A percentile compares a stretch with the other conserved stretches of the same genome.
These are phyloP conservation scores for Sporothrix dimorphospora DNA, from an alignment of 2,329 filamentous ascomycete species.

Conservation along the genomic window DNA sequence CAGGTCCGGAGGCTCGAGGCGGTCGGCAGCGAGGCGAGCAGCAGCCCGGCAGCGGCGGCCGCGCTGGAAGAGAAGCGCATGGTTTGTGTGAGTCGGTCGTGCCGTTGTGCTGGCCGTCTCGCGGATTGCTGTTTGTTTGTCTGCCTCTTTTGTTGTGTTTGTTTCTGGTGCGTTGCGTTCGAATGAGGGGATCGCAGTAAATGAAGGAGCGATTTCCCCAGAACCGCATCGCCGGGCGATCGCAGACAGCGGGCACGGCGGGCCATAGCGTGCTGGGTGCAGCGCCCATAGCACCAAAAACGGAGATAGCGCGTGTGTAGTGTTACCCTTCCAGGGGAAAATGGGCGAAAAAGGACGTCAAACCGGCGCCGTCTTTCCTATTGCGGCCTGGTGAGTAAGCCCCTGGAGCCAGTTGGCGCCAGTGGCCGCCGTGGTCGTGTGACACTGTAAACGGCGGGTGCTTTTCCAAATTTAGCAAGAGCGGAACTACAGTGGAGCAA, in stretches of 20 bases:
- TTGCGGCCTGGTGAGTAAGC: not conserved
- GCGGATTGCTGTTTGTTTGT: not conserved
- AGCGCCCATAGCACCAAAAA: not conserved
- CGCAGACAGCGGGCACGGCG: not conserved
- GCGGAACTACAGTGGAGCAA: not conserved
- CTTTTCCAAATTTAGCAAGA: not conserved
- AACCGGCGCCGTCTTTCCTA: not conserved
- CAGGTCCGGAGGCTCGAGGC: conserved; percentile 26
- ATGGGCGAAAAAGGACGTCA: not conserved
- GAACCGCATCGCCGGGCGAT: not conserved
- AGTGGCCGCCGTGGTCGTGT: not conserved
- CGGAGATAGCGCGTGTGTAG: not conserved
- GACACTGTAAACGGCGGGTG: not conserved
- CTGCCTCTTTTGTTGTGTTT: not conserved
- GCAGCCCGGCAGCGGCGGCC: not conserved
- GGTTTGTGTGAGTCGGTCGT: not conserved
- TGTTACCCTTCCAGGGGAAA: not conserved
- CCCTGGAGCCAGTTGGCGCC: not conserved
- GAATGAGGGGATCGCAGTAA: not conserved
- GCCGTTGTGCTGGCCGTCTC: not conserved
- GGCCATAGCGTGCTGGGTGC: not conserved
- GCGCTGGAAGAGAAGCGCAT: conserved; percentile 11
- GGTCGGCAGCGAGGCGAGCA: conserved; percentile 9
- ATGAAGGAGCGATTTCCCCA: conserved; percentile 13
- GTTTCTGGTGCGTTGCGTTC: not conserved